Conservation (phyloP, 2,329 filamentous ascomycete genomes). For the Sclerotinia borealis region DNA sequence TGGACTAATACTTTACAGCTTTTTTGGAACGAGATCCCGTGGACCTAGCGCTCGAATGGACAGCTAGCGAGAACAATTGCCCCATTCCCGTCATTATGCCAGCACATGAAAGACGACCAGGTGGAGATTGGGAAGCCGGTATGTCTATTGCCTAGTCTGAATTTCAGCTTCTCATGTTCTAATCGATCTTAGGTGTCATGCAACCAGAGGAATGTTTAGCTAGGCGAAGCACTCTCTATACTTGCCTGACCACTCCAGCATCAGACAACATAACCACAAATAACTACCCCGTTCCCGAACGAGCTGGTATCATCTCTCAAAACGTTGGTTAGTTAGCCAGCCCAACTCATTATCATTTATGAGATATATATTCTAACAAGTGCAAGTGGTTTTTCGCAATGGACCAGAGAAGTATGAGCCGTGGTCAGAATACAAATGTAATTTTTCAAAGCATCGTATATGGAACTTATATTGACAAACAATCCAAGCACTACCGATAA, state of each 20-base stretch:
- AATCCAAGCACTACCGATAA: slow-evolving; percentile 53
- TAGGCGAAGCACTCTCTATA: slow-evolving; percentile 66
- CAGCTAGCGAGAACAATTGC: slow-evolving; percentile 20
- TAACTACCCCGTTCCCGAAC: slow-evolving; percentile 67
- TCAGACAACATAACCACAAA: slow-evolving; percentile 39
- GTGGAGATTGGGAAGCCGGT: slow-evolving; percentile 73
- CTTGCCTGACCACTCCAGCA: slow-evolving; percentile 58
- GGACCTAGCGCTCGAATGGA: slow-evolving; percentile 55
- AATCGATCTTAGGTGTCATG: slow-evolving; percentile 40
- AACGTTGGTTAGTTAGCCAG: slow-evolving; percentile 55
- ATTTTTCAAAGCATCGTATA: neutral
- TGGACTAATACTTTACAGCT: slow-evolving; percentile 23
- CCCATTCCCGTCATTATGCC: slow-evolving; percentile 34
- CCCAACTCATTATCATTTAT: neutral
- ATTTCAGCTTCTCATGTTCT: neutral
- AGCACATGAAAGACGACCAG: slow-evolving; percentile 69
- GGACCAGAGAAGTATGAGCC: slow-evolving; percentile 60
- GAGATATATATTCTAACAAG: neutral
- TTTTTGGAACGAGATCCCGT: slow-evolving; percentile 54
- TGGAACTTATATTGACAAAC: neutral
- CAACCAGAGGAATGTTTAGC: slow-evolving; percentile 69
- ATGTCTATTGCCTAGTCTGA: slow-evolving; percentile 23
- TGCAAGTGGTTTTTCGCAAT: slow-evolving; percentile 60
- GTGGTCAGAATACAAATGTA: slow-evolving; percentile 44
- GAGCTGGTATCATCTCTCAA: slow-evolving; percentile 64